Evolutionary conservation across 129 eudicot species (phyloP).

Genomic region (Silybum marianum): DNA sequence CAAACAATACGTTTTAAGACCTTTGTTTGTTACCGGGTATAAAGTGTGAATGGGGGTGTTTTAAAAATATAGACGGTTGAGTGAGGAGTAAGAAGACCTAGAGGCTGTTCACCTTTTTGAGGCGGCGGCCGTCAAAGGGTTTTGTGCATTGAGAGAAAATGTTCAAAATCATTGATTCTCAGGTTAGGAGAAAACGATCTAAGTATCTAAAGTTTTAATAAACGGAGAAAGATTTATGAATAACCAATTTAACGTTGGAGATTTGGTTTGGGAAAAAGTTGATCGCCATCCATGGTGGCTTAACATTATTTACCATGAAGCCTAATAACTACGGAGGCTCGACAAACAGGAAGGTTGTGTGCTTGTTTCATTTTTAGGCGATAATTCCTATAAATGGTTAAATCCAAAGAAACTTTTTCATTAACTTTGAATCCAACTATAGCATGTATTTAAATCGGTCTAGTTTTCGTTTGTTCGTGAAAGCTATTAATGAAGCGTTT

Average conservation of each 20-base stretch:
- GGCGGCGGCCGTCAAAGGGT: background rate
- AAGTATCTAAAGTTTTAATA: background rate
- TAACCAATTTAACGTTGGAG: conserved; percentile 18
- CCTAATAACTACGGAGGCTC: conserved; percentile 2
- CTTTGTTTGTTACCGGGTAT: too few relatives aligned
- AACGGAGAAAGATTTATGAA: background rate
- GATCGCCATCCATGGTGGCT: conserved; percentile 47
- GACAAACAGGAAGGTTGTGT: conserved; percentile 7
- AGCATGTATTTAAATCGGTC: conserved; percentile 11
- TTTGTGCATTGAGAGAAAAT: background rate
- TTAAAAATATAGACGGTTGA: too few relatives aligned
- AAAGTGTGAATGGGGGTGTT: too few relatives aligned
- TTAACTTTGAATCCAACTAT: background rate
- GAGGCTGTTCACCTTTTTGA: background rate
- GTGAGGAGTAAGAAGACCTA: too few relatives aligned
- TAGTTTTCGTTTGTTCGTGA: background rate
- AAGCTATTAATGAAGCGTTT: conserved; percentile 30
- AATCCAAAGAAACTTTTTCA: conserved; percentile 8
- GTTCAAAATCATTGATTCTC: background rate
- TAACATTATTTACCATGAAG: conserved; percentile 33
- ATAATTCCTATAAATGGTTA: conserved; percentile 37
- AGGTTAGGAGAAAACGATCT: background rate
- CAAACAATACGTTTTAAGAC: too few relatives aligned
- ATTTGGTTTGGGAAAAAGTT: conserved; percentile 41
- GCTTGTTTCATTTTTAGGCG: conserved; percentile 41